Conservation (phyloP, 805 yeast genomes). For the Starmerella vitae region DNA sequence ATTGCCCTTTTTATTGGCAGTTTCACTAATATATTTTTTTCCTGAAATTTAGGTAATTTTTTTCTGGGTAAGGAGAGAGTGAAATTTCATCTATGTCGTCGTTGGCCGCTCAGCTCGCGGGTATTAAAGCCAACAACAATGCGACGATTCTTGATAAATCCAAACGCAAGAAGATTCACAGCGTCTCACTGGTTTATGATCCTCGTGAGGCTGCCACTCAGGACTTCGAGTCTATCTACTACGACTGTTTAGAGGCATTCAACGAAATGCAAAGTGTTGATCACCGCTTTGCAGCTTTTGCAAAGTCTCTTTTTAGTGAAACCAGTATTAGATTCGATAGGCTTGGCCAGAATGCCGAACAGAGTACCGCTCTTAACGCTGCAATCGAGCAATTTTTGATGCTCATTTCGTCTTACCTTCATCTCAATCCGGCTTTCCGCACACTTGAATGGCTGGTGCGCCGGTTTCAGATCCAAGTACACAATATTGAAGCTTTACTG, state of each 20-base stretch:
- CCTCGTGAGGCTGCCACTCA: constrained; percentile 85
- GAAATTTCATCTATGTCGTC: constrained; percentile 30
- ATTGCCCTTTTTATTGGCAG: constrained; percentile 15
- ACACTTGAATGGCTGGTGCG: constrained; percentile 93
- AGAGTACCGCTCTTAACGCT: constrained; percentile 54
- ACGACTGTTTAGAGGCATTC: constrained; percentile 60
- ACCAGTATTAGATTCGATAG: constrained; percentile 71
- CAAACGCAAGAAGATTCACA: constrained; percentile 70
- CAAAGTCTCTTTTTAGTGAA: constrained; percentile 64
- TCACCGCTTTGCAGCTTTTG: constrained; percentile 57
- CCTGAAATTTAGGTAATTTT: constrained; percentile 3
- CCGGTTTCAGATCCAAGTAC: constrained; percentile 69
- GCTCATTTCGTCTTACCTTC: constrained; percentile 63
- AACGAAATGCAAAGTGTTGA: constrained; percentile 61
- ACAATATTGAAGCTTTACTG: constrained; percentile 60
- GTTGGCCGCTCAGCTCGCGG: constrained; percentile 70
- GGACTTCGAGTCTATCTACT: constrained; percentile 71
- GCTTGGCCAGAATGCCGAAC: constrained; percentile 66
- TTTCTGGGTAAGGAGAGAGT: no score
- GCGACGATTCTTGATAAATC: constrained; percentile 73
- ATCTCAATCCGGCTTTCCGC: constrained; percentile 57
- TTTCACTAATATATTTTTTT: no score
- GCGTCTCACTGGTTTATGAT: constrained; percentile 76
- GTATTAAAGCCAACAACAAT: constrained; percentile 37
- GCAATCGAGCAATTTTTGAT: constrained; percentile 65